Evolutionary conservation across 441 rosid species (phyloP).

Genomic region (Syzygium malaccense): DNA sequence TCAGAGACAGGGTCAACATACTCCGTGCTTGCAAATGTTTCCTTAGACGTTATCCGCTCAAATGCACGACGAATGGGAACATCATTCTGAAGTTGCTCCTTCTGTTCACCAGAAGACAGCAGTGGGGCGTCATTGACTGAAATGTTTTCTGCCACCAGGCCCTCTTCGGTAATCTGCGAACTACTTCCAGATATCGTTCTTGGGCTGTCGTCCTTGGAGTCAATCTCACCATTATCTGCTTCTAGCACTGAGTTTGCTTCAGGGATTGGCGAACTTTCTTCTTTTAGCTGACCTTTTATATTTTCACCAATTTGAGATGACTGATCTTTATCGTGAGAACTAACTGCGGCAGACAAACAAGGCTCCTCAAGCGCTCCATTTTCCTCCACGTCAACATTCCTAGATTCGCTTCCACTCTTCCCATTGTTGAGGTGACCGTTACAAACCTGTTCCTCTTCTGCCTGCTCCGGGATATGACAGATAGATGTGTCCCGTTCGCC

Average conservation of each 20-base stretch:
- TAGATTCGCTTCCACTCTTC: not conserved
- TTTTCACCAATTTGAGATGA: not conserved
- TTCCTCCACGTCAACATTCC: not conserved
- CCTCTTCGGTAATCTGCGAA: not conserved
- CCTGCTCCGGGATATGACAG: conserved; percentile 15
- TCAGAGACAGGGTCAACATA: conserved; percentile 37
- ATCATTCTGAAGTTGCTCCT: conserved; percentile 19
- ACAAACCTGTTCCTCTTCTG: not conserved
- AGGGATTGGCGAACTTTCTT: conserved; percentile 8
- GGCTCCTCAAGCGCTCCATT: conserved; percentile 11
- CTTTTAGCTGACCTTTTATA: conserved; percentile 5
- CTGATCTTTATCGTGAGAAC: not conserved
- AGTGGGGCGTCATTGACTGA: not conserved
- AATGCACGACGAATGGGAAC: conserved; percentile 3
- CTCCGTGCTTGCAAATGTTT: conserved; percentile 26
- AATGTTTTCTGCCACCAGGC: not conserved
- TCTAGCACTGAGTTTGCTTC: conserved; percentile 13
- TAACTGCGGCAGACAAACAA: conserved; percentile 14
- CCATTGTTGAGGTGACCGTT: not conserved
- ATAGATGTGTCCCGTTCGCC: conserved; percentile 11
- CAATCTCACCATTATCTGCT: conserved; percentile 2
- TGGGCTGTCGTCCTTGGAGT: not conserved
- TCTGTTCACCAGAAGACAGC: conserved; percentile 13
- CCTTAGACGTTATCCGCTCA: conserved; percentile 15
- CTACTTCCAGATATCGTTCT: not conserved